Conservation (phyloP, 129 eudicot genomes). For the Oenanthe sinensis region DNA sequence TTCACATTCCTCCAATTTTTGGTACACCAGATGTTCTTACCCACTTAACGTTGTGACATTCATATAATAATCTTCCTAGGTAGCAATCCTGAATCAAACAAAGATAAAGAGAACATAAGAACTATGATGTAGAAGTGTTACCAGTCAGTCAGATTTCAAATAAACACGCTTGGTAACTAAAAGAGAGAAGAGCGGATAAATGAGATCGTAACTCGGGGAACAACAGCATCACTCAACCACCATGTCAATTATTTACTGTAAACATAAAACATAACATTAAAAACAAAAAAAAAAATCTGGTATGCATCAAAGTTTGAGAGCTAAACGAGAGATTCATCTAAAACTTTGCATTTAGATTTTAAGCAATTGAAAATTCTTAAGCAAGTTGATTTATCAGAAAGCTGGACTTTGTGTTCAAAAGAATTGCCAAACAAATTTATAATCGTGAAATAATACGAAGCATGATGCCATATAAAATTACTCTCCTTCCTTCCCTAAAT, state of each 20-base stretch:
- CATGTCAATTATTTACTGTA: neutral
- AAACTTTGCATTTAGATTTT: neutral
- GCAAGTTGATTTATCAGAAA: neutral
- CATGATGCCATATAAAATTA: too few relatives aligned
- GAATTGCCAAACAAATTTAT: neutral
- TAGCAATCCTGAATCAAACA: slow-evolving; percentile 65
- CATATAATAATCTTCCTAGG: slow-evolving; percentile 42
- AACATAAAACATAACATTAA: neutral
- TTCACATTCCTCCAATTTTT: slow-evolving; percentile 16
- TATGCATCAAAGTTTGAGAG: neutral
- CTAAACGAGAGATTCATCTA: neutral
- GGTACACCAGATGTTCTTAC: slow-evolving; percentile 27
- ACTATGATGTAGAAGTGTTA: neutral
- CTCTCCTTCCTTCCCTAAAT: neutral
- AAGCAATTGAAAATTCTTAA: neutral
- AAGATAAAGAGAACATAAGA: neutral
- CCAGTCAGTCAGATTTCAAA: neutral
- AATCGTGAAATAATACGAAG: neutral
- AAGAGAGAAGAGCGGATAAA: neutral
- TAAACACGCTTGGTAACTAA: neutral
- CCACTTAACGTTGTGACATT: slow-evolving; percentile 23
- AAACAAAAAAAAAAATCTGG: neutral
- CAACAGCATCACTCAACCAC: neutral
- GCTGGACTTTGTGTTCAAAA: neutral
- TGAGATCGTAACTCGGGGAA: neutral